phyloP scores from a whole-genome alignment of 805 yeast genomes.

The Kregervanrija pseudodelftensis region DNA sequence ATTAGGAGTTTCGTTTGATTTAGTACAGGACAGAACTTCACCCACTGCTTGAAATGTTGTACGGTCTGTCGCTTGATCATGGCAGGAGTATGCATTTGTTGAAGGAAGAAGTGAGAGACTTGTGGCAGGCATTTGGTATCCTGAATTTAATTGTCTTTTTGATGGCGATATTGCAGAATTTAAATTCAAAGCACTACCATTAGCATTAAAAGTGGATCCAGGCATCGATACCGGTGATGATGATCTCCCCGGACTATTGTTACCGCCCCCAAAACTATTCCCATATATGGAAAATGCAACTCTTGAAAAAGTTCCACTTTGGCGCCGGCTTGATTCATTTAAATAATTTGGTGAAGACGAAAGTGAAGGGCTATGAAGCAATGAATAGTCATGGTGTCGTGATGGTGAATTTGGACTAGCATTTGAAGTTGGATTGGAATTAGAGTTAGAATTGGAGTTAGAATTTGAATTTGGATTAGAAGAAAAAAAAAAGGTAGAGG shows the following conservation, averaged over 20 bases:
- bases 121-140: slow-evolving; percentile 14
- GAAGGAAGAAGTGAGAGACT: slow-evolving; percentile 16
- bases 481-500: too few species aligned
- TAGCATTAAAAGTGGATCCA: background rate
- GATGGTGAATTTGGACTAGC: background rate
- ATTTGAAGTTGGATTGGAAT: background rate
- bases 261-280: slow-evolving; percentile 1
- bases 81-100: slow-evolving; percentile 19
- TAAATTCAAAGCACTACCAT: background rate
- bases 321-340: slow-evolving; percentile 20
- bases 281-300: slow-evolving; percentile 59
- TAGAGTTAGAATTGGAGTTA: background rate
- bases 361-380: slow-evolving; percentile 8
- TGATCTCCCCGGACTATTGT: too few species aligned
- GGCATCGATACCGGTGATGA: too few species aligned
- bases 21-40: slow-evolving; percentile 30
- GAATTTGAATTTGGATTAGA: background rate
- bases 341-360: slow-evolving; percentile 18
- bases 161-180: slow-evolving; percentile 8
- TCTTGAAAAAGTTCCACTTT: slow-evolving; percentile 36
- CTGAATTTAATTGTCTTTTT: slow-evolving; percentile 9
- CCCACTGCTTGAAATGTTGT: slow-evolving; percentile 24
- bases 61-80: slow-evolving; percentile 15
- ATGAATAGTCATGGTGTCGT: background rate
- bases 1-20: slow-evolving; percentile 28